Evolutionary conservation across 1,284 basidiomycete genomes (phyloP), one percentile per base, ranked within the genome.

Genomic region (Pascua guehoae): DNA sequence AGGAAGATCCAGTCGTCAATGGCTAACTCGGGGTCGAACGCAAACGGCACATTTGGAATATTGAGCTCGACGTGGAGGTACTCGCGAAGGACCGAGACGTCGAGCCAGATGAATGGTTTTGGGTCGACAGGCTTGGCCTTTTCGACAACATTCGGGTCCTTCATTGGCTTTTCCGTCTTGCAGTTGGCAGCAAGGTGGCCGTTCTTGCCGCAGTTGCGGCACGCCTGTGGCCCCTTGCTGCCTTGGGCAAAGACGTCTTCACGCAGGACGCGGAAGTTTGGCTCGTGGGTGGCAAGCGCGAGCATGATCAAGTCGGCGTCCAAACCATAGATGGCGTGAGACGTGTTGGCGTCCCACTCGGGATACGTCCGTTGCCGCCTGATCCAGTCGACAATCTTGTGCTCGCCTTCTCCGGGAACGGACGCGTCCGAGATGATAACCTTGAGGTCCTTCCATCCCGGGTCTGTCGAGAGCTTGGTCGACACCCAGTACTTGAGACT

Each of bases 231-330:
- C 40, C 82, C 81, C 68, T 84, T 88, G 68, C 82, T 85, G 66
- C 88, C 86, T 76, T 96, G 88, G 48, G 85, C 83, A 79, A 99
- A 98, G 47, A 98, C 96, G 76, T 98, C 96, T 77, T 99, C 96
- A 76, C 96, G 87, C 60, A 99, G 82, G 50, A 99, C 94, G 74
- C 89, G 88, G 81, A 99, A 99, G 75, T 97, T 80, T 16, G 96
- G 95, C 75, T 99, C 96, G 76, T 99, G 96, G 17, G 96, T 98
- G 54, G 96, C 96, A 62, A 99, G 83, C 42, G 92, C 86, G 58
- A 99, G 85, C 96, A 99, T 98, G 77, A 99, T 98, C 50, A 99
- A 82, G 83, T 99, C 96, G 60, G 96, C 96, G 79, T 99, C 96
- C 70, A 98, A 80, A 66, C 96, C 96, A 79, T 98, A 98, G 65